Conservation (phyloP, 2,329 filamentous ascomycete species). For the Seiridium unicorne region DNA sequence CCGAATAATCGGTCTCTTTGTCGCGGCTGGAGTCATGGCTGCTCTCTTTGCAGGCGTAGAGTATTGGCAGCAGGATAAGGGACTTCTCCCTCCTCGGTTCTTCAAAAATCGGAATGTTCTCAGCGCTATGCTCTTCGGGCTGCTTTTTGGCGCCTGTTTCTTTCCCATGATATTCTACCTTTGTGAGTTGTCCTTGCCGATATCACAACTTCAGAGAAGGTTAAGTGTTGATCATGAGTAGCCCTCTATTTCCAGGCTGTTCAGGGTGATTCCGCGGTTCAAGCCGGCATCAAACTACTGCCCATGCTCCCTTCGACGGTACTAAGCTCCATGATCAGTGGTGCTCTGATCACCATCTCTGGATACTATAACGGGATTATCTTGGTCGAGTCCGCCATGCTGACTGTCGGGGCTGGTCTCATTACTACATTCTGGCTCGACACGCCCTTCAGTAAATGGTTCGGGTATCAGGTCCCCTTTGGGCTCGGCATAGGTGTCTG, state of each 20-base stretch:
- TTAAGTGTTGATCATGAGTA: slow-evolving; percentile 11
- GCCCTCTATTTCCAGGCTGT: slow-evolving; percentile 53
- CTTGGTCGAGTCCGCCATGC: slow-evolving; percentile 31
- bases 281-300: slow-evolving; percentile 52
- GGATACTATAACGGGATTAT: slow-evolving; percentile 42
- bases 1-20: slow-evolving; percentile 49
- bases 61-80: slow-evolving; percentile 44
- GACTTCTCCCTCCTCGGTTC: slow-evolving; percentile 47
- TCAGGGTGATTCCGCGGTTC: slow-evolving; percentile 46
- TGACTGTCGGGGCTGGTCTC: slow-evolving; percentile 47
- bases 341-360: slow-evolving; percentile 27
- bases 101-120: slow-evolving; percentile 42
- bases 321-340: slow-evolving; percentile 41
- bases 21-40: slow-evolving; percentile 44
- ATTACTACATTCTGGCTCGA: slow-evolving; percentile 49
- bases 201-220: background rate
- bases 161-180: slow-evolving; percentile 54
- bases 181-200: slow-evolving; percentile 30
- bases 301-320: slow-evolving; percentile 49
- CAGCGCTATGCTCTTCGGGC: slow-evolving; percentile 35
- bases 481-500: slow-evolving; percentile 52
- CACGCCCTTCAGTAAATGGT: slow-evolving; percentile 49
- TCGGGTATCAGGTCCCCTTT: slow-evolving; percentile 56
- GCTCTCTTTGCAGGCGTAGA: slow-evolving; percentile 45
- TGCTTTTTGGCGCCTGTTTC: slow-evolving; percentile 50